Evolutionary conservation across 2,329 filamentous ascomycete species (phyloP).

Genomic region (Colletotrichum melonis): DNA sequence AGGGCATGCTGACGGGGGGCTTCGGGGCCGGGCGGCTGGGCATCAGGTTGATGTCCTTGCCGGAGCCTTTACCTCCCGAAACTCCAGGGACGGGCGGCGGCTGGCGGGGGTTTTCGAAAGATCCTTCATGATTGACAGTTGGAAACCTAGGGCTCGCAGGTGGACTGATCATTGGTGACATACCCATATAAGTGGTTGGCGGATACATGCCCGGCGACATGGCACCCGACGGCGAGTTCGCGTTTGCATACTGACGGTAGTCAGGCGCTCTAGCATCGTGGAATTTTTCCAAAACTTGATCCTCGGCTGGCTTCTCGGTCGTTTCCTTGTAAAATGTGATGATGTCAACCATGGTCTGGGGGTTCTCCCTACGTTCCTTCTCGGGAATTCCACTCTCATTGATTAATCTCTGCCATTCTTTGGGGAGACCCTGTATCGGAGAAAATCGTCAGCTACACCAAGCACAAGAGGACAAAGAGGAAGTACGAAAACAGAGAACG

Average conservation of each 20-base stretch:
- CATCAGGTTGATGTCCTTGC: conserved; percentile 72
- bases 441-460: conserved; percentile 35
- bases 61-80: conserved; percentile 57
- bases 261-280: conserved; percentile 80
- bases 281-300: conserved; percentile 96
- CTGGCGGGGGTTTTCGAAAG: conserved; percentile 96
- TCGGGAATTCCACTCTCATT: conserved; percentile 96
- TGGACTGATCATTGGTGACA: conserved; percentile 77
- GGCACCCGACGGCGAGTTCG: conserved; percentile 53
- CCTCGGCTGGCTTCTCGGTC: conserved; percentile 81
- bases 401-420: conserved; percentile 97
- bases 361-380: conserved; percentile 94
- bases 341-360: conserved; percentile 94
- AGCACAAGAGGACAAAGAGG: conserved; percentile 10
- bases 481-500: conserved; percentile 3
- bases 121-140: conserved; percentile 85
- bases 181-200: conserved; percentile 66
- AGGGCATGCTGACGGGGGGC: conserved; percentile 74
- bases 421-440: conserved; percentile 80
- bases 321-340: conserved; percentile 98
- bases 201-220: conserved; percentile 66
- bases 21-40: conserved; percentile 88
- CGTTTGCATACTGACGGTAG: conserved; percentile 53
- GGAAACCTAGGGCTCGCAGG: conserved; percentile 89
- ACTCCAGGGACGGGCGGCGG: conserved; percentile 85